Evolutionary conservation across 225 moss, liverwort and hornwort species (phyloP).

Genomic region (Polytrichum commune): DNA sequence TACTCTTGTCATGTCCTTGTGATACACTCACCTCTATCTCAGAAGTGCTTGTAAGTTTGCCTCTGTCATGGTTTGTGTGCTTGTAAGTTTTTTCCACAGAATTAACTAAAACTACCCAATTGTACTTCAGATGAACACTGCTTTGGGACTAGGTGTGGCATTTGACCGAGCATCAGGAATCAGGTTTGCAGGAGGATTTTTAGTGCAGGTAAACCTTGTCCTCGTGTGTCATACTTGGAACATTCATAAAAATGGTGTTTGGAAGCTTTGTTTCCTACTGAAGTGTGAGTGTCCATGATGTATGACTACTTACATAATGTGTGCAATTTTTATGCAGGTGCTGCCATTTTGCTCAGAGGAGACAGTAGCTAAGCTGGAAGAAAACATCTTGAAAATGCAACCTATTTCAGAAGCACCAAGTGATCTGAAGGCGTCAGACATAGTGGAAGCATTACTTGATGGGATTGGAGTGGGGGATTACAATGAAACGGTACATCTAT

Average conservation of each 20-base stretch:
- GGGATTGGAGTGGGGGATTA: constrained; percentile 89
- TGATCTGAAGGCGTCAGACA: constrained; percentile 69
- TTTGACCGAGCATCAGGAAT: constrained; percentile 74
- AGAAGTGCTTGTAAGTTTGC: too few species aligned
- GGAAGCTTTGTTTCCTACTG: too few species aligned
- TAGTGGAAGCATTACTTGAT: constrained; percentile 74
- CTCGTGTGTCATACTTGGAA: too few species aligned
- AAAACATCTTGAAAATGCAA: constrained; percentile 81
- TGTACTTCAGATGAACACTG: constrained; percentile 73
- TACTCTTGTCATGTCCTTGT: too few species aligned
- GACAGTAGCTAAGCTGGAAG: constrained; percentile 70
- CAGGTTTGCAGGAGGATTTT: constrained; percentile 91
- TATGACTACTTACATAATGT: too few species aligned
- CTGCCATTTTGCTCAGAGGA: constrained; percentile 97
- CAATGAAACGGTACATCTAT: constrained; percentile 45
- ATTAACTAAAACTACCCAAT: neutral
- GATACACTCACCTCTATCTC: too few species aligned
- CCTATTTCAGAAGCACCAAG: constrained; percentile 72
- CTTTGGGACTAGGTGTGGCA: constrained; percentile 88
- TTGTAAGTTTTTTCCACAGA: neutral
- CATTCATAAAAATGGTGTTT: too few species aligned
- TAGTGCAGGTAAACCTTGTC: constrained; percentile 74
- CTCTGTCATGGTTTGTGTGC: neutral
- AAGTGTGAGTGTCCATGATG: too few species aligned
- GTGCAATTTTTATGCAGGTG: constrained; percentile 51